Base-by-base conservation (phyloP, 768 basidiomycete species). In the Pseudohyphozyma bogoriensis region DNA sequence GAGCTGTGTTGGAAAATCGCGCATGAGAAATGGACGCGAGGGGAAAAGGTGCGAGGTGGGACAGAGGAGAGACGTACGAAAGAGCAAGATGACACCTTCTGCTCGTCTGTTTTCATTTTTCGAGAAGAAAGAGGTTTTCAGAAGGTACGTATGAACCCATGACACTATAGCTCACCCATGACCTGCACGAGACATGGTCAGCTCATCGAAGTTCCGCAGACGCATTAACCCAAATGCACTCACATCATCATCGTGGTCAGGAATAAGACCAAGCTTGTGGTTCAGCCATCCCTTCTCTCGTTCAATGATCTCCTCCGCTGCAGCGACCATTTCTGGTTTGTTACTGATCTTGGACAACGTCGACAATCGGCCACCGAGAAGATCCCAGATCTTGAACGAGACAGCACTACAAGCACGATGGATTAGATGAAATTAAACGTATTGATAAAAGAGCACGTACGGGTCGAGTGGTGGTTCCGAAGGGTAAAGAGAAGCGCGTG, bases 71-170 rank as follows among this genome's bases (percentile, higher is more conserved):
- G 29, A 56, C 60, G 37, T 6, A 59, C 60, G 49, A 60, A 62
- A 16, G 47, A 32, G 47, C 58, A 63, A 3, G 57, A 68, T 51
- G 67, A 64, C 42, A 69, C 55, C 45, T 66, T 64, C 66, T 86
- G 86, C 78, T 89, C 89, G 73, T 90, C 89, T 88, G 87, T 87
- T n/a, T n/a, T n/a, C n/a, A n/a, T n/a, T n/a, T n/a, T n/a, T n/a
- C n/a, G n/a, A n/a, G n/a, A n/a, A n/a, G n/a, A n/a, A n/a, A n/a
- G n/a, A n/a, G n/a, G n/a, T n/a, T n/a, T n/a, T n/a, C n/a, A n/a
- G n/a, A n/a, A n/a, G n/a, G n/a, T n/a, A n/a, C n/a, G n/a, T n/a
- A n/a, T n/a, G n/a, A n/a, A n/a, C n/a, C n/a, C n/a, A n/a, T n/a
- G n/a, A n/a, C n/a, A n/a, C n/a, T n/a, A n/a, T n/a, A n/a, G n/a